A percentile compares a stretch with the other conserved stretches of the same genome.
phyloP scores from a whole-genome alignment of 208 protist genomes.

The Zelonia costaricensis region DNA sequence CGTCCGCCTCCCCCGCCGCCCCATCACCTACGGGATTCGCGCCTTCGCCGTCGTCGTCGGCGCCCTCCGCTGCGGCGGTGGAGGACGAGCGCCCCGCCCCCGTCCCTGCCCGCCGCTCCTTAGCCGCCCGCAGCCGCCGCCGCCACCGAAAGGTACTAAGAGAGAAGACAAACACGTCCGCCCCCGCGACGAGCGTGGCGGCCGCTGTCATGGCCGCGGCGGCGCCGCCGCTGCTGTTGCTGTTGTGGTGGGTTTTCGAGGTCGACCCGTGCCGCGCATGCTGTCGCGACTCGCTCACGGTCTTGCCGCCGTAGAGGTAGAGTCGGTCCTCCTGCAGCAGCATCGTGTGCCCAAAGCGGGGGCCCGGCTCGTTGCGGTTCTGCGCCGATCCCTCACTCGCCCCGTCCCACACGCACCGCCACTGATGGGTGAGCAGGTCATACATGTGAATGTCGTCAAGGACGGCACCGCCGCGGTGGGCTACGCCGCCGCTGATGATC shows the following conservation, averaged over 20 bases:
- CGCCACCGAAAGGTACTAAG: conserved; percentile 56
- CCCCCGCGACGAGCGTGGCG: conserved; percentile 13
- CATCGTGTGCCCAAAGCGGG: conserved; percentile 74
- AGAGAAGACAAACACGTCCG: conserved; percentile 46
- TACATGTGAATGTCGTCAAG: conserved; percentile 70
- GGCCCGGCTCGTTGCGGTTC: conserved; percentile 61
- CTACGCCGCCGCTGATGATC: conserved; percentile 67
- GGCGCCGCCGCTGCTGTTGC: background rate
- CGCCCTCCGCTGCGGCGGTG: conserved; percentile 1
- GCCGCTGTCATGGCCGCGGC: conserved; percentile 6
- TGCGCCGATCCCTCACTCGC: conserved; percentile 16
- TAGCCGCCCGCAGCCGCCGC: conserved; percentile 11
- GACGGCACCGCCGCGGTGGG: conserved; percentile 30
- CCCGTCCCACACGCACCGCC: conserved; percentile 63
- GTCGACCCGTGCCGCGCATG: conserved; percentile 14
- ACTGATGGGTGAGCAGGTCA: conserved; percentile 56
- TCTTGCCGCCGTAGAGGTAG: conserved; percentile 77
- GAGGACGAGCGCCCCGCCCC: background rate
- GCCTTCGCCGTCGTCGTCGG: background rate
- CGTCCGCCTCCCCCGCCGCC: background rate
- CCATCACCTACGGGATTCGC: background rate
- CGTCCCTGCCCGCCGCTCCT: conserved; percentile 2
- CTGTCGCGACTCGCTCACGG: conserved; percentile 21
- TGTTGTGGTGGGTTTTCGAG: conserved; percentile 2
- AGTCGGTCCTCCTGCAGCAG: conserved; percentile 66